Evolutionary conservation across 192 early-diverging fungal species (phyloP).

Genomic region (Phlyctochytrium bullatum): DNA sequence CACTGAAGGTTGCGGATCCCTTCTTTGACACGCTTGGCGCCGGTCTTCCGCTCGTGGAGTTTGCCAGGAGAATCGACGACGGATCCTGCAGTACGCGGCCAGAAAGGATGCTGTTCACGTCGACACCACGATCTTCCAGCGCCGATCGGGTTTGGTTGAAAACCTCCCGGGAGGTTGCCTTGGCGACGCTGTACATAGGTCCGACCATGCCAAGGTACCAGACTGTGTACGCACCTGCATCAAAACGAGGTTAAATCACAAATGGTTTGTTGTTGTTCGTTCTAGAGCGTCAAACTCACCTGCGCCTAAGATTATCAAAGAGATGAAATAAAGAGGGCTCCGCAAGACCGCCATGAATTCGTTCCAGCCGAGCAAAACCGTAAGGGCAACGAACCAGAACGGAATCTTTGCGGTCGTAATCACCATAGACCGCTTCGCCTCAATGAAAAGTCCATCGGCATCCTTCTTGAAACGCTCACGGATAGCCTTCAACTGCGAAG

Average conservation of each 20-base stretch:
- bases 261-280: too few relatives aligned
- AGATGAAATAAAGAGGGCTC: constrained; percentile 76
- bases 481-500: constrained; percentile 47
- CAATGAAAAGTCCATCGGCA: constrained; percentile 86
- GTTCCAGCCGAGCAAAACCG: constrained; percentile 91
- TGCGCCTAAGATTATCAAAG: constrained; percentile 23
- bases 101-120: constrained; percentile 22
- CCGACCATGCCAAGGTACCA: constrained; percentile 45
- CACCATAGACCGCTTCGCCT: constrained; percentile 95
- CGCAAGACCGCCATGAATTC: constrained; percentile 83
- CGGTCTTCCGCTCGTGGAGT: too few relatives aligned
- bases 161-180: constrained; percentile 32
- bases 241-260: neutral
- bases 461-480: constrained; percentile 82
- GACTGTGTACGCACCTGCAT: constrained; percentile 33
- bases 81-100: constrained; percentile 9
- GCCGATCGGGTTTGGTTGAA: constrained; percentile 20
- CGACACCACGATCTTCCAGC: constrained; percentile 33
- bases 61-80: neutral
- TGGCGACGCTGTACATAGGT: constrained; percentile 35
- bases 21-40: neutral
- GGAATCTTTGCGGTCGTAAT: constrained; percentile 82
- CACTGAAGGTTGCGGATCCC: neutral
- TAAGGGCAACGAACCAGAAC: constrained; percentile 75
- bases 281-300: constrained; percentile 9